Conservation (phyloP, 805 yeast species). For the Yamadazyma phyllophila region DNA sequence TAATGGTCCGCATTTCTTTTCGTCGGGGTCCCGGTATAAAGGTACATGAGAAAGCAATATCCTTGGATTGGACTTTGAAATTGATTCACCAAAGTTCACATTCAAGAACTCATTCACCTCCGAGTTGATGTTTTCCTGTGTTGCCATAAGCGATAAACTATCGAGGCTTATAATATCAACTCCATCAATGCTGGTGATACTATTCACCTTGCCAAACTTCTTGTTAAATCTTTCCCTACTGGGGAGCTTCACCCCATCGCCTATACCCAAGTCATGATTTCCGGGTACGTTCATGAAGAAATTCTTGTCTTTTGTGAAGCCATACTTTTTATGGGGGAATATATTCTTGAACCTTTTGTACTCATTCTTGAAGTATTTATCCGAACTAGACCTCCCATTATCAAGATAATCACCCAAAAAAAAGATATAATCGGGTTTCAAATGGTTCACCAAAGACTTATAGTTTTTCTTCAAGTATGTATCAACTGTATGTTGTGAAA, state of each 20-base stretch:
- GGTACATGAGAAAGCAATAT: slow-evolving; percentile 87
- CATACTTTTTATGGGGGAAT: slow-evolving; percentile 20
- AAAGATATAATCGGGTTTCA: slow-evolving; percentile 36
- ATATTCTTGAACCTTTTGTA: slow-evolving; percentile 31
- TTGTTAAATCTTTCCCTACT: slow-evolving; percentile 28
- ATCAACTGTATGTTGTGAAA: slow-evolving; percentile 44
- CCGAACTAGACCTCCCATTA: slow-evolving; percentile 36
- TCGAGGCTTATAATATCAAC: slow-evolving; percentile 55
- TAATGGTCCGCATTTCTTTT: slow-evolving; percentile 67
- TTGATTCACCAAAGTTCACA: slow-evolving; percentile 9
- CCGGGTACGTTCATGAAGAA: slow-evolving; percentile 60
- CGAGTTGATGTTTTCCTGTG: slow-evolving; percentile 36
- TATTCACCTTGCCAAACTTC: slow-evolving; percentile 34
- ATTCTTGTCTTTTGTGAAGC: slow-evolving; percentile 20
- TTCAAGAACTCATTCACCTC: slow-evolving; percentile 58
- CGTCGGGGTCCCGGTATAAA: slow-evolving; percentile 60
- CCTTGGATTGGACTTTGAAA: slow-evolving; percentile 44
- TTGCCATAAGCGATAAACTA: slow-evolving; percentile 73
- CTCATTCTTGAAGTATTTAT: slow-evolving; percentile 30
- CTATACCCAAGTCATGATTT: slow-evolving; percentile 96
- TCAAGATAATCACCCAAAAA: slow-evolving; percentile 45
- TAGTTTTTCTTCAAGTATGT: slow-evolving; percentile 37
- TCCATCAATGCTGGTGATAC: slow-evolving; percentile 20
- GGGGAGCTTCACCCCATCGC: slow-evolving; percentile 53
- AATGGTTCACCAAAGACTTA: slow-evolving; percentile 25